Evolutionary conservation across 2,329 filamentous ascomycete species (phyloP).

Genomic region (Biscogniauxia mediterranea): DNA sequence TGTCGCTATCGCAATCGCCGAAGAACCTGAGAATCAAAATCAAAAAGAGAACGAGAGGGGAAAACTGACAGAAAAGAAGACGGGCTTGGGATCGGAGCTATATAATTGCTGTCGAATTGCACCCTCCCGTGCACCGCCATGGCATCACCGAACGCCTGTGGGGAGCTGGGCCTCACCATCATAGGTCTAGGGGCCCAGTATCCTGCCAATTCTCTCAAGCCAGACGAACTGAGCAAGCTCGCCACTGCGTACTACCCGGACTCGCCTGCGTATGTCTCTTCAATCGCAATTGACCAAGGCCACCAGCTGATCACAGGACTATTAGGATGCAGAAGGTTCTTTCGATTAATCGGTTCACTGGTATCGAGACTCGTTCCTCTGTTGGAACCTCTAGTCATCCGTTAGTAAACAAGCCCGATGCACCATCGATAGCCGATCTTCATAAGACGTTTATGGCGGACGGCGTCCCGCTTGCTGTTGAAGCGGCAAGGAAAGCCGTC

Average conservation of each 20-base stretch:
- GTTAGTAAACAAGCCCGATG: conserved; percentile 52
- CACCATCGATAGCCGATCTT: conserved; percentile 55
- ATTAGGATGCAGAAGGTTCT: conserved; percentile 61
- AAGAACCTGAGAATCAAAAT: too few relatives aligned
- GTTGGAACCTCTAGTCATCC: conserved; percentile 61
- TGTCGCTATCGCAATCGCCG: not conserved
- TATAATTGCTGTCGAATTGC: not conserved
- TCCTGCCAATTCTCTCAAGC: conserved; percentile 52
- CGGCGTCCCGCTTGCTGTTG: conserved; percentile 56
- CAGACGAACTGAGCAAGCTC: conserved; percentile 51
- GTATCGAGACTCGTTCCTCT: conserved; percentile 62
- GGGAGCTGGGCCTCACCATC: conserved; percentile 59
- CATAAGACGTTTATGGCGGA: conserved; percentile 55
- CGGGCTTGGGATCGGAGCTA: not conserved
- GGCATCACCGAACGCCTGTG: conserved; percentile 42
- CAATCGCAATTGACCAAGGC: not conserved
- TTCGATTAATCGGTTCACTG: conserved; percentile 62
- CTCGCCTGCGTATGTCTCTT: conserved; percentile 52
- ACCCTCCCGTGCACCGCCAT: conserved; percentile 29
- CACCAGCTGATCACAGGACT: not conserved
- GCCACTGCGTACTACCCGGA: conserved; percentile 58
- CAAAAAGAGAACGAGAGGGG: not conserved
- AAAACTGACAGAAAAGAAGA: not conserved
- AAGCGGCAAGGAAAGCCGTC: conserved; percentile 54
- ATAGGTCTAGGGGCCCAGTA: conserved; percentile 60